Evolutionary conservation across 495 filamentous ascomycete species (phyloP), one percentile per base, ranked within the genome.

Genomic region (Annulohypoxylon maeteangense): DNA sequence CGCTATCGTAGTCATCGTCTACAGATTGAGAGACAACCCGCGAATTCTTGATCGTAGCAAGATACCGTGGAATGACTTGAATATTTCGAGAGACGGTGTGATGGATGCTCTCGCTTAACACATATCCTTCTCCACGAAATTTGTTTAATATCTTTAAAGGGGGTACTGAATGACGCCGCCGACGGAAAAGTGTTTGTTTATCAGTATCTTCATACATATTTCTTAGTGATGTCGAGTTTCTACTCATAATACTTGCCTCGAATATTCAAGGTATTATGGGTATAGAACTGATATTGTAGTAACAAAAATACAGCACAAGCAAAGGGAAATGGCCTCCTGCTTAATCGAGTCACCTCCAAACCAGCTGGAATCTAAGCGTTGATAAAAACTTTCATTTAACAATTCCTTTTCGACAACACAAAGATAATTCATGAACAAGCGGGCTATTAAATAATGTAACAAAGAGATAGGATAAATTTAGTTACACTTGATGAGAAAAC

Each of bases 1-100:
- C 68, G n/a, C 51, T 69, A 12, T 69, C 69, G 23, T 66, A 63
- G 16, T 44, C 50, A 11, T 63, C 42, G 1, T 31, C 34, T 44
- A 16, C 45, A 7, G 18, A 25, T 11, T 12, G 18, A 12, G 20
- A 25, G 22, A 11, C 10, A 12, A 48, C 3, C 45, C 10, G 45
- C 18, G 45, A 23, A 48, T 12, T 14, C 4, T 7, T 23, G 7
- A 48, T 4, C 2, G 45, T 23, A 11, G 45, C 45, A 5, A 53
- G 6, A 7, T 25, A 31, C 25, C 25, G 48, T 25, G 48, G 23
- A 16, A 53, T 53, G 25, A 18, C 12, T 16, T n/a, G 14, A 2
- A 25, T 31, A 29, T 18, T 53, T 53, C 10, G 48, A 4, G 48
- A 29, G 48, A 53, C 16, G 12, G 4, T n/a, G 2, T 25, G 48